Percentiles rank a stretch among this genome's conserved stretches.
These are phyloP conservation scores for Allium cepa DNA, from an alignment of 106 monocot genomes.

Conservation along the genomic window DNA sequence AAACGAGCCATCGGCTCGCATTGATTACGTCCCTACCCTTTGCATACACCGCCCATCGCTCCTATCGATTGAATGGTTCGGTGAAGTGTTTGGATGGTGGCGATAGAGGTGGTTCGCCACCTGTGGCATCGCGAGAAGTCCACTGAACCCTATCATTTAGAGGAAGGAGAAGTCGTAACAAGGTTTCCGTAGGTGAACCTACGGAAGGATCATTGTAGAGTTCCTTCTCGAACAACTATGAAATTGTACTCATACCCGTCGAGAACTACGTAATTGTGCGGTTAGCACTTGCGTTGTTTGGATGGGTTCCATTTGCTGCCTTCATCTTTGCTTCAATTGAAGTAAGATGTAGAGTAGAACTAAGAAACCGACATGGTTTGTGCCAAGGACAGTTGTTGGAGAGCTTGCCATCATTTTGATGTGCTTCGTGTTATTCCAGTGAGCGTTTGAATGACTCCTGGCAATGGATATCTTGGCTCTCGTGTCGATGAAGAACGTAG, in stretches of 20 bases:
- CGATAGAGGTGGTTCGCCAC: constrained; percentile 2
- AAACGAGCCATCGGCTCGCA: constrained; percentile 6
- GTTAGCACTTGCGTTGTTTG: too few relatives aligned
- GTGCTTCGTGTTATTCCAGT: too few relatives aligned
- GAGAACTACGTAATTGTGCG: too few relatives aligned
- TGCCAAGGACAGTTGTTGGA: too few relatives aligned
- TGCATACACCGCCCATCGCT: constrained; percentile 9
- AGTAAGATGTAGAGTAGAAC: too few relatives aligned
- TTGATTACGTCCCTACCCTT: constrained; percentile 8
- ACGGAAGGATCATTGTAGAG: constrained; percentile 21
- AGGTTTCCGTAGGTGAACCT: constrained; percentile 16
- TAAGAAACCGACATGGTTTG: too few relatives aligned
- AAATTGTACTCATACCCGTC: not conserved
- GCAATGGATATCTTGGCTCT: too few relatives aligned
- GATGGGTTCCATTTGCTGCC: too few relatives aligned
- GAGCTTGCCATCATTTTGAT: too few relatives aligned
- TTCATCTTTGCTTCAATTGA: too few relatives aligned
- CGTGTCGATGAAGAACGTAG: too few relatives aligned
- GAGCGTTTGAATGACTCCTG: too few relatives aligned
- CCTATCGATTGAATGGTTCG: constrained; percentile 18
- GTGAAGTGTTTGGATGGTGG: constrained; percentile 10
- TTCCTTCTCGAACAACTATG: not conserved
- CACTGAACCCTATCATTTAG: constrained; percentile 19
- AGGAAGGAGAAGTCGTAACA: constrained; percentile 23
- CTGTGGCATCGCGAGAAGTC: constrained; percentile 10